Evolutionary conservation across 768 basidiomycete genomes (phyloP).

Genomic region (Pulveroboletus sp.): DNA sequence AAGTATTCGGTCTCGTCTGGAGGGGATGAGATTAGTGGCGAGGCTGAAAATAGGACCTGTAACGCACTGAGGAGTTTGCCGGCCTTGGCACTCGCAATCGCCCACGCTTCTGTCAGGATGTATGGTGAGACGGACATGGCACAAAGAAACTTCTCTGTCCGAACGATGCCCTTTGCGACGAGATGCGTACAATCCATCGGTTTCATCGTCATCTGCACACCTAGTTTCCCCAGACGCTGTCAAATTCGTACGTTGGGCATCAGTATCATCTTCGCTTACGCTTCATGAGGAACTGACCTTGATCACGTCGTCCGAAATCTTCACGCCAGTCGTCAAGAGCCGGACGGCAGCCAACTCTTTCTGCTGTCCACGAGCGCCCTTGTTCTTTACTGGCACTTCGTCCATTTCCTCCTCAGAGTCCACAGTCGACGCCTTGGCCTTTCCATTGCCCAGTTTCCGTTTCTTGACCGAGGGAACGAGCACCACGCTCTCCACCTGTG

Average conservation of each 20-base stretch:
- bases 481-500: slow-evolving; percentile 18
- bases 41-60: neutral
- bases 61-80: slow-evolving; percentile 62
- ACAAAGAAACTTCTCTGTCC: slow-evolving; percentile 87
- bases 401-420: slow-evolving; percentile 6
- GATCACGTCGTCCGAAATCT: slow-evolving; percentile 50
- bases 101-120: slow-evolving; percentile 69
- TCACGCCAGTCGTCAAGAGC: slow-evolving; percentile 68
- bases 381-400: slow-evolving; percentile 2
- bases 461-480: slow-evolving; percentile 13
- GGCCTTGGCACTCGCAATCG: slow-evolving; percentile 50
- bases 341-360: slow-evolving; percentile 29
- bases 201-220: slow-evolving; percentile 58
- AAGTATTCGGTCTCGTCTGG: slow-evolving; percentile 62
- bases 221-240: slow-evolving; percentile 61
- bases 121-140: slow-evolving; percentile 62
- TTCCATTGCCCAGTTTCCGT: slow-evolving; percentile 8
- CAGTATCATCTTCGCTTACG: neutral
- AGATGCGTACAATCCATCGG: slow-evolving; percentile 77
- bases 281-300: slow-evolving; percentile 42
- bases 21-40: neutral
- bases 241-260: neutral
- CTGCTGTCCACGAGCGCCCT: slow-evolving; percentile 1
- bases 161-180: slow-evolving; percentile 59
- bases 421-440: neutral